Conservation (phyloP, 371 early-diverging fungal genomes). For the Lichtheimia ramosa region DNA sequence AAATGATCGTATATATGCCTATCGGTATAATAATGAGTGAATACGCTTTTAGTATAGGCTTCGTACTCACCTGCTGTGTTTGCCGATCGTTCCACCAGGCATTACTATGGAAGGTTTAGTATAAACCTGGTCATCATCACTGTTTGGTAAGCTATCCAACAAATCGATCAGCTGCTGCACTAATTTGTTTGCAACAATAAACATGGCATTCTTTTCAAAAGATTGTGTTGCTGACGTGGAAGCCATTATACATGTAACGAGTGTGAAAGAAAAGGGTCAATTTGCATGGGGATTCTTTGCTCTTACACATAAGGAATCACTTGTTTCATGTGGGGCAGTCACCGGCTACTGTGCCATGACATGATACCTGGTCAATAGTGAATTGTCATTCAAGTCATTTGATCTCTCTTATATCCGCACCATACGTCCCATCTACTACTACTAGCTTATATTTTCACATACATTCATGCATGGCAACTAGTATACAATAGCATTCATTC, state of each 20-base stretch:
- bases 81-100: conserved; percentile 66
- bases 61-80: conserved; percentile 55
- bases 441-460: no score
- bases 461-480: no score
- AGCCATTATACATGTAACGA: neutral
- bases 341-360: no score
- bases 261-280: no score
- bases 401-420: no score
- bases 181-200: conserved; percentile 15
- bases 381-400: no score
- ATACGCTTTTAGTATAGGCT: neutral
- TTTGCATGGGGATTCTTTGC: no score
- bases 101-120: conserved; percentile 50
- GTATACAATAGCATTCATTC: no score
- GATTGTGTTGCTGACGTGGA: neutral
- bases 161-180: conserved; percentile 28
- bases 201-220: conserved; percentile 5
- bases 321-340: no score
- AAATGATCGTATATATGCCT: conserved; percentile 48
- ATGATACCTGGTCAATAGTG: no score
- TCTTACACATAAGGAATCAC: no score
- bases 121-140: conserved; percentile 28
- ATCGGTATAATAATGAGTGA: neutral
- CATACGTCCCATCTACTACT: no score
- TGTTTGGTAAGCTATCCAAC: conserved; percentile 4